Evolutionary conservation across 805 yeast species (phyloP), one percentile per base, ranked within the genome.

Genomic region (Cyberlindnera galapagoensis): DNA sequence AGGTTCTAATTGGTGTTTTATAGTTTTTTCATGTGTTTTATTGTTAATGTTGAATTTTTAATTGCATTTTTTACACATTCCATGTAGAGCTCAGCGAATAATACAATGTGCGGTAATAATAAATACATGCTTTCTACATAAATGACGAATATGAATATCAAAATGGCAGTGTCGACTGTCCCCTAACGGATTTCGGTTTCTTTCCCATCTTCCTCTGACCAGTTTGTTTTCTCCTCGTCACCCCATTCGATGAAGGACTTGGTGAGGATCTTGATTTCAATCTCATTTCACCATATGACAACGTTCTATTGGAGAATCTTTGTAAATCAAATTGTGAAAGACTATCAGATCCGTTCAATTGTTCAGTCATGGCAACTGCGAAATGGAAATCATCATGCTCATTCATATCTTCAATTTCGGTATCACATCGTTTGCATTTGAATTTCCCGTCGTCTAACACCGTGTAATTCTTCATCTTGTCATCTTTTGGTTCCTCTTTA

Each of bases 351-450:
- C 65, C 64, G 43, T 69, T 69, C 19, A 68, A 35, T 26, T 53
- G 59, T 33, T 63, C 61, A 1, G 75, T 70, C 6, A 75, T 52
- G 14, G 67, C 68, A 29, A 65, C 34, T 0, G 81, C 81, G 26
- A 62, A 47, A 42, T 75, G 81, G 39, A 52, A 74, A 47, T 75
- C 82, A 26, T 57, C 56, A 46, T 75, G 82, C 38, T 75, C 81
- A 12, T 52, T 18, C 4, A 20, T 27, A 31, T 57, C 52, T 9
- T 31, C 41, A 7, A 55, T 51, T 16, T 32, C 42, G 9, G 20
- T 21, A 3, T 22, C 37, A 25, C 45, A 43, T 26, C 35, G 24
- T 24, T 19, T 3, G 24, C 43, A 39, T 20, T 31, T 27, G 31
- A 30, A 35, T 11, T 33, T 35, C 11, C 33, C 38, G 1, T 26